Evolutionary conservation across 116 monocot genomes (phyloP), one percentile per base, ranked within the genome.

Genomic region (Iris pallida): DNA sequence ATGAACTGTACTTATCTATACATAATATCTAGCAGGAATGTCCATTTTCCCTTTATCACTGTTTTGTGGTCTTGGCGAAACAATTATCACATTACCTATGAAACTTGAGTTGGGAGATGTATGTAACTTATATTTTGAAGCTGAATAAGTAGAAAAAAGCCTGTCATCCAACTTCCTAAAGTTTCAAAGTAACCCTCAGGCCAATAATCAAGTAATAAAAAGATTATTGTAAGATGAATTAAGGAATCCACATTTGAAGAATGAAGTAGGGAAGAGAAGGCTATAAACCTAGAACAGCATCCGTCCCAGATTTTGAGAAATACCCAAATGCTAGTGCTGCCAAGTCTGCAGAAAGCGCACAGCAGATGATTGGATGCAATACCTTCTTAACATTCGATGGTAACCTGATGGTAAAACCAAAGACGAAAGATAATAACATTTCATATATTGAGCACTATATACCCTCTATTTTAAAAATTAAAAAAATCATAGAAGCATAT

Each of bases 301-400:
- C 85, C n/a, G 67, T 8, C 69, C 98, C 98, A 78, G 83, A 78
- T 68, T 70, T 62, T 41, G 93, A 88, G 71, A 98, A 62, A 76
- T 90, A 87, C 73, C 85, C 93, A 88, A 78, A 98, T 66, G 82
- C 85, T 58, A 86, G 9, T 71, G 93, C 98, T 61, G 98, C 92
- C 63, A 93, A 66, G 68, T 98, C 98, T 42, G 98, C 93, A 79
- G 93, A 83, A 74, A 93, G 47, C 69, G 88, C 90, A 79, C 93
- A 98, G 52, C 83, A 92, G 59, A 98, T 80, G 71, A 98, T 90
- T 59, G 98, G 98, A 80, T 98, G 98, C 71, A 98, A 80, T 61
- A 93, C 78, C 77, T 79, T 88, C 81, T 86, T 98, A 47, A 82
- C 49, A 58, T 58, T 47, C 41, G 81, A 48, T 51, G 92, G 92